Evolutionary conservation across 2,329 filamentous ascomycete genomes (phyloP), one percentile per base, ranked within the genome.

Genomic region (Botrytis fragariae): DNA sequence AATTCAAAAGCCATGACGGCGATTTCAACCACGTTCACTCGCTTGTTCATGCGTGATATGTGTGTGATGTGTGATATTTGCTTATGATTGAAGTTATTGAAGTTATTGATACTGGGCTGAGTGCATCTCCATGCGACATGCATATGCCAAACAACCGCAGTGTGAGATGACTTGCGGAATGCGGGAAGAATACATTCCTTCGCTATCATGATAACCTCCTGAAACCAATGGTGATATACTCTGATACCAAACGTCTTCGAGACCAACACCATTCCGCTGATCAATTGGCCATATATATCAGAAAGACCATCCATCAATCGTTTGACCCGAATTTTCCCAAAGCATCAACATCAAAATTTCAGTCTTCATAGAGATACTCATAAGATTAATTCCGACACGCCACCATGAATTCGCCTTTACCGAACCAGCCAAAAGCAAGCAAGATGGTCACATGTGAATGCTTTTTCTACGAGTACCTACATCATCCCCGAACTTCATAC

Each of bases 371-470:
- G 9, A 4, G 16, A 48, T 2, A 67, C 64, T 10, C 32, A 22
- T 39, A 25, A 16, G 3, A 51, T 39, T 39, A 6, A 54, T 45
- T 37, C 64, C 16, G 25, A 29, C 64, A 54, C 64, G 25, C 48
- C 44, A 67, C 7, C 12, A 67, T 51, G 44, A 35, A 25, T 51
- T 51, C 48, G 59, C 37, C 5, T 32, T 67, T 67, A 29, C 64
- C 64, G 64, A 67, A n/a, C 62, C 64, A 54, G 64, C 64, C 64
- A 67, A 35, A 67, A 67, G 45, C 64, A 39, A 39, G 16, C 64
- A 67, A 54, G 64, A 54, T 67, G 64, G 64, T 67, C 64, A 67
- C 64, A 67, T 67, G 64, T 54, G 64, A 67, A 67, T 54, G 45
- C 32, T 51, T 67, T 67, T 67, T 29, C 64, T 20, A 51, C 29